Percentiles rank a stretch among this genome's conserved stretches.
These are phyloP conservation scores for Chenopodium formosanum DNA, from an alignment of 148 eudicot species.

Conservation along the genomic window DNA sequence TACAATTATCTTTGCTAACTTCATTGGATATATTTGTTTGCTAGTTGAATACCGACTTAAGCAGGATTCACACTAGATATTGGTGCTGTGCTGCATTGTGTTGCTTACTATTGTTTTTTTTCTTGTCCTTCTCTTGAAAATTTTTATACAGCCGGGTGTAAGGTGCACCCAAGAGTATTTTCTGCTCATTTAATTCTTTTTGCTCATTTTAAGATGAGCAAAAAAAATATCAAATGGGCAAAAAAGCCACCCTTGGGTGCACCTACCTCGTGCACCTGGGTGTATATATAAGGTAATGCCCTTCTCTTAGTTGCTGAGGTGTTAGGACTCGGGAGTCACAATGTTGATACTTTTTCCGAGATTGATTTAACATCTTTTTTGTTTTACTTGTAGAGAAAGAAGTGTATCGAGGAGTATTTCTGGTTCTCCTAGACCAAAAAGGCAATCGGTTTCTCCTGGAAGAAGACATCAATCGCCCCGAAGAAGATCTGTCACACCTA, in stretches of 20 bases:
- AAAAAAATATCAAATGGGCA: too few species aligned
- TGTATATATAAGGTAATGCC: too few species aligned
- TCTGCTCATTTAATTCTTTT: too few species aligned
- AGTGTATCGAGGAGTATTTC: constrained; percentile 63
- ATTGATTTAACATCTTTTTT: constrained; percentile 7
- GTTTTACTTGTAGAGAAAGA: constrained; percentile 40
- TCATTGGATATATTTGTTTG: not conserved
- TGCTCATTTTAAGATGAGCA: too few species aligned
- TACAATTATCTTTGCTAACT: not conserved
- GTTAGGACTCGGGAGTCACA: not conserved
- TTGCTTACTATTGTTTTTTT: not conserved
- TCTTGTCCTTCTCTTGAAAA: not conserved
- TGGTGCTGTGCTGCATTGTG: not conserved
- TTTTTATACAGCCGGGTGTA: too few species aligned
- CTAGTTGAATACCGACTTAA: not conserved
- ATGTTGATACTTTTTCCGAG: not conserved
- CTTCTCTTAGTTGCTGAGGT: not conserved
- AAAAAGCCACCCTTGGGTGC: too few species aligned
- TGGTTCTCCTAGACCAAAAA: constrained; percentile 50
- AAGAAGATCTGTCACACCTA: constrained; percentile 56
- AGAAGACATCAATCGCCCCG: constrained; percentile 41
- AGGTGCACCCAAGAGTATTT: too few species aligned
- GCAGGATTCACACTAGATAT: not conserved
- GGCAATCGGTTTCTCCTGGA: constrained; percentile 58
- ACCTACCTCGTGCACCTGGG: too few species aligned